These are phyloP conservation scores for Saraca asoca DNA, from an alignment of 331 rosid genomes.

Conservation along the genomic window DNA sequence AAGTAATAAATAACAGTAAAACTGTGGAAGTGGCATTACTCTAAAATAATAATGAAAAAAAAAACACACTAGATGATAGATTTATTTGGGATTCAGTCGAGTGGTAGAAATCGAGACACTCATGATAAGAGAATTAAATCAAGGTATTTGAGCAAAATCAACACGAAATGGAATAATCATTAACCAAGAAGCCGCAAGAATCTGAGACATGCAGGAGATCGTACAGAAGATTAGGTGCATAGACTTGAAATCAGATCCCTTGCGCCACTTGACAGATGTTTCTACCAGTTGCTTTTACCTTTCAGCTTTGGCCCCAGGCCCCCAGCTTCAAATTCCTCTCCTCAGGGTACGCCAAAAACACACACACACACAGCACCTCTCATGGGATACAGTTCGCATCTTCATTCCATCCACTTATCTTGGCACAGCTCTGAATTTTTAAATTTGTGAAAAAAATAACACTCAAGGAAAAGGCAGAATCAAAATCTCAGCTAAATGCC, in stretches of 20 bases:
- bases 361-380: no score
- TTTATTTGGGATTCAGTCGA: no score
- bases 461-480: neutral
- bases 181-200: neutral
- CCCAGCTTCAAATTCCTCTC: no score
- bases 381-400: no score
- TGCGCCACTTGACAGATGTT: neutral
- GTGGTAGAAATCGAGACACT: no score
- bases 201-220: neutral
- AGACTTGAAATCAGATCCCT: neutral
- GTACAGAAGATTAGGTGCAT: neutral
- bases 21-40: no score
- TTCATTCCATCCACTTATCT: no score
- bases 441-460: neutral
- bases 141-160: neutral
- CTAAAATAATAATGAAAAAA: no score
- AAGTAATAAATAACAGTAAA: no score
- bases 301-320: neutral
- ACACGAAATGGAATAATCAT: neutral
- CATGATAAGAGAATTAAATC: no score
- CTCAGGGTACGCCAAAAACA: no score
- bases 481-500: conserved; percentile 25
- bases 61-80: no score
- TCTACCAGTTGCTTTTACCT: neutral
- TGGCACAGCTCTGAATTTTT: neutral